Base-by-base conservation (phyloP, 768 basidiomycete genomes). In the Suillus tomentosus region DNA sequence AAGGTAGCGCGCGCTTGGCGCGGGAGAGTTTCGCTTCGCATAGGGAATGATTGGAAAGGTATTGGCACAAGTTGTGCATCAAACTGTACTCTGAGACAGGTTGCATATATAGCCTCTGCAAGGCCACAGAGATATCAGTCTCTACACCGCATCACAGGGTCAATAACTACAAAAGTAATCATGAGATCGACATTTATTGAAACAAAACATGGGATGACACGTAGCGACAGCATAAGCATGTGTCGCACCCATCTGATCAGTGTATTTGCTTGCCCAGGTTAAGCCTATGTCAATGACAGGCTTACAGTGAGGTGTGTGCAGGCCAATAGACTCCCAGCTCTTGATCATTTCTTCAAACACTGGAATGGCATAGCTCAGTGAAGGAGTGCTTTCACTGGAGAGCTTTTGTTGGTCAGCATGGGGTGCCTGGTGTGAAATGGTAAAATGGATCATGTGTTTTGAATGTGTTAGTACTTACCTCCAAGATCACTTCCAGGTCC, bases 401-500 rank as follows among this genome's bases (percentile, higher is more conserved):
- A 36, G 36, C 7, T 36, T 36, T 36, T 36, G 36, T 8, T 36
- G 36, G 36, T 8, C 36, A 1, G 36, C 17, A 34, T 36, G 36
- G 36, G 36, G 36, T 36, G 36, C 36, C 36, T 36, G 36, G 36
- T 36, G 7, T 36, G 36, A 36, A 36, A 36, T 7, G 36, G 36
- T 36, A 36, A 36, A 36, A 36, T 36, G 36, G 36, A 36, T 36
- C 36, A 36, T 8, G 36, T 7, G 8, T 36, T 36, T 36, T 1
- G 5, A 36, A 36, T 36, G 7, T 36, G 7, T 36, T 36, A 36
- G 36, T 36, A 36, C 36, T 36, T 36, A 36, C 36, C 7, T 36
- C 36, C 36, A 36, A 36, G 36, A 36, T 36, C 36, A 36, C 36
- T 36, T 67, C 66, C 31, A 65, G 22, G 43, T 65, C 64, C n/a